phyloP scores from a whole-genome alignment of 345 rosid genomes.

The Bruguiera gymnorhiza region DNA sequence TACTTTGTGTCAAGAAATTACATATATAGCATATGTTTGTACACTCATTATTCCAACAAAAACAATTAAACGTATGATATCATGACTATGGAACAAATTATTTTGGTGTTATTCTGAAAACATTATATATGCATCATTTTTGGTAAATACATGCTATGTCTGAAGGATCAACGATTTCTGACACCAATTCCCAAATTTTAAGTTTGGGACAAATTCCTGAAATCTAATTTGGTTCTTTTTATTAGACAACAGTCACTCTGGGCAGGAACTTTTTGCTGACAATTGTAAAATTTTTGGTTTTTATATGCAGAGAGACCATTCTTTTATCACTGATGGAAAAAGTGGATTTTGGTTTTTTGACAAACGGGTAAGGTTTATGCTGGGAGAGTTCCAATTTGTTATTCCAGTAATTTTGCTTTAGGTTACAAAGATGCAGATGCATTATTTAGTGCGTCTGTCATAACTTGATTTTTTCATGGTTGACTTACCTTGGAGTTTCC shows the following conservation, averaged over 20 bases:
- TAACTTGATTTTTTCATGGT: not conserved
- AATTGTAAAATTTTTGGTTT: conserved; percentile 6
- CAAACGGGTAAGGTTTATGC: conserved; percentile 64
- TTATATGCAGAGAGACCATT: conserved; percentile 70
- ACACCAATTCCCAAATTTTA: not conserved
- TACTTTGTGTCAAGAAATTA: too few relatives aligned
- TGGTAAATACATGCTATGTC: not conserved
- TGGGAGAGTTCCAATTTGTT: not conserved
- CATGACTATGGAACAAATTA: not conserved
- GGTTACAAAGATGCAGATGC: not conserved
- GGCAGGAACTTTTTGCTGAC: too few relatives aligned
- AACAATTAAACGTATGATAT: not conserved
- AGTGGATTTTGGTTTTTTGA: conserved; percentile 87
- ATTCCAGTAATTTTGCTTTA: not conserved
- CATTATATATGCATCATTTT: not conserved
- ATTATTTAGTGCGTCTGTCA: not conserved
- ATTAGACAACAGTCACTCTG: too few relatives aligned
- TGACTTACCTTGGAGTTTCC: too few relatives aligned
- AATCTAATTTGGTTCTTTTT: not conserved
- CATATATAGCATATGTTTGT: too few relatives aligned
- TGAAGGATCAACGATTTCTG: not conserved
- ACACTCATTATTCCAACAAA: too few relatives aligned
- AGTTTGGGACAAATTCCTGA: not conserved
- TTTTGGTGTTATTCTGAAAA: not conserved
- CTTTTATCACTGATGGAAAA: conserved; percentile 63